Evolutionary conservation across 148 eudicot genomes (phyloP).

Genomic region (Amaranthus hypochondriacus): DNA sequence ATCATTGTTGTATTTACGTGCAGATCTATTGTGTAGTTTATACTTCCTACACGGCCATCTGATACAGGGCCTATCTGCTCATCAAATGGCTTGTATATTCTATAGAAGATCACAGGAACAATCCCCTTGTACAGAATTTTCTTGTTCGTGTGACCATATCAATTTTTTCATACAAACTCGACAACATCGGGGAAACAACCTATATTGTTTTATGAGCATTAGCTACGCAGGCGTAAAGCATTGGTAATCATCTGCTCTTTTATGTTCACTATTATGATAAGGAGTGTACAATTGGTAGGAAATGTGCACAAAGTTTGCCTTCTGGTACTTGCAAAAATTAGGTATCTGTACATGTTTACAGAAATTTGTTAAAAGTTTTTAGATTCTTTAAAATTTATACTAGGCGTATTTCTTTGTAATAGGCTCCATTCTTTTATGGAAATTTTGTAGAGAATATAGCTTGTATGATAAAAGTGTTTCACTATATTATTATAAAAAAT

Average conservation of each 20-base stretch:
- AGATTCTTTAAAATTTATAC: not conserved
- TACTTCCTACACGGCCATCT: not conserved
- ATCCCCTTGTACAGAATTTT: conserved; percentile 10
- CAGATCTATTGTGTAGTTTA: conserved; percentile 4
- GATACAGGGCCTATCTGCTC: conserved; percentile 8
- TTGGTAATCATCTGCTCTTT: not conserved
- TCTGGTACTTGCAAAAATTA: conserved; percentile 2
- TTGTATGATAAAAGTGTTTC: conserved; percentile 4
- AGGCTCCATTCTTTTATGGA: not conserved
- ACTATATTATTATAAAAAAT: not conserved
- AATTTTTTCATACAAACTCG: not conserved
- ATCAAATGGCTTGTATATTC: not conserved
- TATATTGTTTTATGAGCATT: not conserved
- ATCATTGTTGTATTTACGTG: not conserved
- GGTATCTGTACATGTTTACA: conserved; percentile 11
- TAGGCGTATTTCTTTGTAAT: not conserved
- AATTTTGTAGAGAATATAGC: not conserved
- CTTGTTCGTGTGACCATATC: conserved; percentile 1
- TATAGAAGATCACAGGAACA: conserved; percentile 5
- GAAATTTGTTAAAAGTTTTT: not conserved
- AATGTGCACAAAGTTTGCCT: conserved; percentile 16
- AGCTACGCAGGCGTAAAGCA: not conserved
- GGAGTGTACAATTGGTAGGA: conserved; percentile 15
- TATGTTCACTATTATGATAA: not conserved
- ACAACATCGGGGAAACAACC: conserved; percentile 3